Evolutionary conservation across 352 stramenopile genomes (phyloP).

Genomic region (Pythium diclinum): DNA sequence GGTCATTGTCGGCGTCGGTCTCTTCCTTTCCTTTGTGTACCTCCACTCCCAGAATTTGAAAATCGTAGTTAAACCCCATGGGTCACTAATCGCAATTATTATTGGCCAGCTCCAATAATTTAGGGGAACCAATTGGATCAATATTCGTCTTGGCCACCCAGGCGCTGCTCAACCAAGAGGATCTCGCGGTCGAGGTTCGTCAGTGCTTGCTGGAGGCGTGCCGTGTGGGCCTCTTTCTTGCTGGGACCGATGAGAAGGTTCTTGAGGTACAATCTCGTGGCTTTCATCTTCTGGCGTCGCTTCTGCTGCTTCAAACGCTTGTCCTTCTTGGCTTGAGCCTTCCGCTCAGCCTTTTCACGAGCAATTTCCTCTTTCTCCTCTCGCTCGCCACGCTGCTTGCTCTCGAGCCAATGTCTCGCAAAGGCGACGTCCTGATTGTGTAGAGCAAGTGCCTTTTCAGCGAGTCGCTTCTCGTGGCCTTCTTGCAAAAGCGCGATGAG

Average conservation of each 20-base stretch:
- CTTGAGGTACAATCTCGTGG: conserved; percentile 26
- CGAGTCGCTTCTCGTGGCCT: conserved; percentile 34
- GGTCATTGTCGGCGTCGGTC: conserved; percentile 2
- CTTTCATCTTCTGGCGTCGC: conserved; percentile 26
- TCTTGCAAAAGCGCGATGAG: conserved; percentile 39
- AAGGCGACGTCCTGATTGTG: conserved; percentile 32
- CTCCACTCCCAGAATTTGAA: neutral
- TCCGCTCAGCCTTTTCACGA: conserved; percentile 11
- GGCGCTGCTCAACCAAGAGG: conserved; percentile 25
- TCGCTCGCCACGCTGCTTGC: conserved; percentile 27
- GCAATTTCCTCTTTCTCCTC: conserved; percentile 14
- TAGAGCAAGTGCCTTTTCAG: conserved; percentile 36
- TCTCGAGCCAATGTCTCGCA: conserved; percentile 32
- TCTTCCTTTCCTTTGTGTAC: neutral
- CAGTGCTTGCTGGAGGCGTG: conserved; percentile 31
- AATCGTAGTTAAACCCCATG: neutral
- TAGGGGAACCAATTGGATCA: neutral
- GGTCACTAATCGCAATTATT: conserved; percentile 4
- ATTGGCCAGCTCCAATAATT: neutral
- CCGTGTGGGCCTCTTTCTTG: conserved; percentile 32
- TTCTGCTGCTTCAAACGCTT: conserved; percentile 15
- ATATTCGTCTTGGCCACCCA: conserved; percentile 9
- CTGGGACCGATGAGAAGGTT: conserved; percentile 25
- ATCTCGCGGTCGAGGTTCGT: conserved; percentile 43
- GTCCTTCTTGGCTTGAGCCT: conserved; percentile 16